A percentile compares a stretch with the other conserved stretches of the same genome.
These are phyloP conservation scores for Suillus brevipes DNA, from an alignment of 768 basidiomycete species.

Conservation along the genomic window DNA sequence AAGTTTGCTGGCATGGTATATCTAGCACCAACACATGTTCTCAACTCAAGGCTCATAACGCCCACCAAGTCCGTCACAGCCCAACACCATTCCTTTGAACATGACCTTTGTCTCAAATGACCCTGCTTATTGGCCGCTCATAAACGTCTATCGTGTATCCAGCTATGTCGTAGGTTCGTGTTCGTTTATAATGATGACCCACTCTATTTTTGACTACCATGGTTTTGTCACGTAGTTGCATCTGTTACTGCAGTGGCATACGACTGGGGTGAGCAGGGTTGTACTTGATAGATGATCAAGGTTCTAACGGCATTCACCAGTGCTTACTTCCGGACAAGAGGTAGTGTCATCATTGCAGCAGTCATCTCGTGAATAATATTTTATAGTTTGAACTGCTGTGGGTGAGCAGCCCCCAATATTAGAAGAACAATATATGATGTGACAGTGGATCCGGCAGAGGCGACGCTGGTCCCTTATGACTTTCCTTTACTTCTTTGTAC, in stretches of 20 bases:
- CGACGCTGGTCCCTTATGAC: neutral
- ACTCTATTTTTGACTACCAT: neutral
- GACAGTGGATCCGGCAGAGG: neutral
- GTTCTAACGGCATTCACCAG: neutral
- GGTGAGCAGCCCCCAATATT: neutral
- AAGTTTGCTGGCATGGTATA: neutral
- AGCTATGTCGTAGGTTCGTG: slow-evolving; percentile 1
- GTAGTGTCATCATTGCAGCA: neutral
- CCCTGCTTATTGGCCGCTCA: neutral
- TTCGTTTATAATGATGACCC: neutral
- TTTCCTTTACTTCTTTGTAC: neutral
- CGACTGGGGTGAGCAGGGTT: neutral
- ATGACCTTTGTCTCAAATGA: neutral
- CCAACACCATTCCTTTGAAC: neutral
- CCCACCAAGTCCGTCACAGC: neutral
- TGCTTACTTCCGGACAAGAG: neutral
- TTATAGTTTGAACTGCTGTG: slow-evolving; percentile 1
- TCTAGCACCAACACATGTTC: neutral
- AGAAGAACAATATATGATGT: too few species aligned
- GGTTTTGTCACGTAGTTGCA: neutral
- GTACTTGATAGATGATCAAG: neutral
- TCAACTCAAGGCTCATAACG: neutral
- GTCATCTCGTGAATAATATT: neutral
- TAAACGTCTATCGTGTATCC: neutral
- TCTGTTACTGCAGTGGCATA: neutral